Conservation (phyloP, 2,329 filamentous ascomycete species). For the Fusarium sp. region DNA sequence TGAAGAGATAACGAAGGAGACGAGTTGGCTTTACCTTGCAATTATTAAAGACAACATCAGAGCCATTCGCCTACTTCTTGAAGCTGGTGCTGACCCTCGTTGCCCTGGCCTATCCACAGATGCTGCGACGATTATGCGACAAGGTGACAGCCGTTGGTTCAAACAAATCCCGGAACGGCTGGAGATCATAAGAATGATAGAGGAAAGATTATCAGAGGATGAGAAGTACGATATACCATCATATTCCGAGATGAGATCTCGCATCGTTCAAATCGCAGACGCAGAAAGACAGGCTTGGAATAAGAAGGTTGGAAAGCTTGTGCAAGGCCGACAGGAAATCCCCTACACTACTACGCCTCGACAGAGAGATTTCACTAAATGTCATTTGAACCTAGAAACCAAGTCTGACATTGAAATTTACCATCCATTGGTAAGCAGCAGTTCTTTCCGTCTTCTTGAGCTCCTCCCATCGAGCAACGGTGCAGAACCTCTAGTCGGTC, state of each 20-base stretch:
- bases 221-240: neutral
- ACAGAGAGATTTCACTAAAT: rapidly evolving
- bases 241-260: neutral
- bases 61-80: neutral
- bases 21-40: slow-evolving; percentile 18
- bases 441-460: slow-evolving; percentile 15
- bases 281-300: neutral
- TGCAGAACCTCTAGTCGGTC: neutral
- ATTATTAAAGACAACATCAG: neutral
- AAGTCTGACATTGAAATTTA: neutral
- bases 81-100: slow-evolving; percentile 3
- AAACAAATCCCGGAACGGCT: neutral
- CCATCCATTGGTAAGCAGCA: neutral
- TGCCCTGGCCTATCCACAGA: slow-evolving; percentile 2
- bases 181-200: neutral
- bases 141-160: rapidly evolving
- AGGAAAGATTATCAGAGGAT: neutral
- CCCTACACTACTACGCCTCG: neutral
- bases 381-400: rapidly evolving
- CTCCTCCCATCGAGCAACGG: neutral
- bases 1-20: neutral
- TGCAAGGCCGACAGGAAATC: neutral
- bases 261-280: rapidly evolving
- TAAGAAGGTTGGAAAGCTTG: neutral
- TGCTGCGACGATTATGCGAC: neutral